These are phyloP conservation scores for Pythium coloratum DNA, from an alignment of 352 stramenopile species.

Conservation along the genomic window DNA sequence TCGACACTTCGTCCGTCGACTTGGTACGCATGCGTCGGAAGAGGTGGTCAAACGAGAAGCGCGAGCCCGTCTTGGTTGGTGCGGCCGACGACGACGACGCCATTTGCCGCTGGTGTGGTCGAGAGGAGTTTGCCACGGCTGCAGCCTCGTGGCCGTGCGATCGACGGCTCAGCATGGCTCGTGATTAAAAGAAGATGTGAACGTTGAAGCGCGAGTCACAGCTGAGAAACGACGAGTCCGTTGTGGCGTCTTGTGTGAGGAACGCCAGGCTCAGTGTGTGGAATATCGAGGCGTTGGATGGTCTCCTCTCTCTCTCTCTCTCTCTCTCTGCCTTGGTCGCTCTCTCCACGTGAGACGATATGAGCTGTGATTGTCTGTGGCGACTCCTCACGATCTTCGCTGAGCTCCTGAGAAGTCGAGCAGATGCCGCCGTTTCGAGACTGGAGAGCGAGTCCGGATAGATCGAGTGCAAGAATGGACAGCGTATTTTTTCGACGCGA, in stretches of 20 bases:
- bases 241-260: conserved; percentile 4
- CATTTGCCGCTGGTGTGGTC: not conserved
- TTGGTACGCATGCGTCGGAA: conserved; percentile 27
- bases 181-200: not conserved
- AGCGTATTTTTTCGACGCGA: not conserved
- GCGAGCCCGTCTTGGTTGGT: not conserved
- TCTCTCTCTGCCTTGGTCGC: not conserved
- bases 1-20: conserved; percentile 9
- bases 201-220: not conserved
- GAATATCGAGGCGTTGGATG: not conserved
- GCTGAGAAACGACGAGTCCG: not conserved
- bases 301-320: not conserved
- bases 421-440: conserved; percentile 3
- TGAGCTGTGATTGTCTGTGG: not conserved
- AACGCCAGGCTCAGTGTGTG: conserved; percentile 3
- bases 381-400: not conserved
- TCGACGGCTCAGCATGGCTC: not conserved
- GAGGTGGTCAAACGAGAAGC: conserved; percentile 29
- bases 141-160: not conserved
- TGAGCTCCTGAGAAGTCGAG: not conserved
- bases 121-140: not conserved
- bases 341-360: not conserved
- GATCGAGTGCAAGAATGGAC: not conserved
- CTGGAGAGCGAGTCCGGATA: conserved; percentile 4
- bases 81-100: conserved; percentile 2